Conservation (phyloP, 2,329 filamentous ascomycete species). For the Bipolaris zeicola region DNA sequence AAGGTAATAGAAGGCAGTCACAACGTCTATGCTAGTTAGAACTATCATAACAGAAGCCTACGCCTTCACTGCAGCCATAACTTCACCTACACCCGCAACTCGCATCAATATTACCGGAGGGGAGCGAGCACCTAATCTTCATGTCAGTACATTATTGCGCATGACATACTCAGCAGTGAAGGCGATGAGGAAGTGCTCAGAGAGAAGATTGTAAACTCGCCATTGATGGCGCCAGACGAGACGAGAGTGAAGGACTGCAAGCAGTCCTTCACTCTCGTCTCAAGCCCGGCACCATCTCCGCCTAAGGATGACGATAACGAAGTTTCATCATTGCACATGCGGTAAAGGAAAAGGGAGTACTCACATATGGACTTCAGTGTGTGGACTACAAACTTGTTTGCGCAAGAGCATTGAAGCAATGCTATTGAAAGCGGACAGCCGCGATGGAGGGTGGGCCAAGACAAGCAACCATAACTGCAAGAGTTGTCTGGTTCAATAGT, state of each 20-base stretch:
- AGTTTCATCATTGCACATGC: conserved; percentile 72
- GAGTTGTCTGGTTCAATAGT: conserved; percentile 49
- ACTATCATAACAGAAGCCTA: no score
- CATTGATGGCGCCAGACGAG: conserved; percentile 33
- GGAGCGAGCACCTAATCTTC: not conserved
- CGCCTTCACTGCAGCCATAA: no score
- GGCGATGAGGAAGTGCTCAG: conserved; percentile 29
- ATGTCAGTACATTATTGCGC: not conserved
- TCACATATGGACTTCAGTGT: conserved; percentile 6
- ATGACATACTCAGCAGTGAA: no score
- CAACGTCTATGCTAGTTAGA: no score
- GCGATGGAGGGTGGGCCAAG: no score
- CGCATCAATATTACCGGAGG: not conserved
- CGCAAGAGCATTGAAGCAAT: not conserved
- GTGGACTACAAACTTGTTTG: not conserved
- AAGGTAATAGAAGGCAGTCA: no score
- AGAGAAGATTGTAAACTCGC: conserved; percentile 48
- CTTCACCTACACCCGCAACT: not conserved
- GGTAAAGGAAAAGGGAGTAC: conserved; percentile 9
- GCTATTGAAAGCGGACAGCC: not conserved
- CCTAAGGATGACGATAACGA: conserved; percentile 97
- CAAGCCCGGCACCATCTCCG: conserved; percentile 58
- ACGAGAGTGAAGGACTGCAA: conserved; percentile 27
- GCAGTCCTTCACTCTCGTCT: conserved; percentile 28
- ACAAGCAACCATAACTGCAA: not conserved